These are phyloP conservation scores for Alternaria metachromatica DNA, from an alignment of 2,329 filamentous ascomycete species.

Conservation along the genomic window DNA sequence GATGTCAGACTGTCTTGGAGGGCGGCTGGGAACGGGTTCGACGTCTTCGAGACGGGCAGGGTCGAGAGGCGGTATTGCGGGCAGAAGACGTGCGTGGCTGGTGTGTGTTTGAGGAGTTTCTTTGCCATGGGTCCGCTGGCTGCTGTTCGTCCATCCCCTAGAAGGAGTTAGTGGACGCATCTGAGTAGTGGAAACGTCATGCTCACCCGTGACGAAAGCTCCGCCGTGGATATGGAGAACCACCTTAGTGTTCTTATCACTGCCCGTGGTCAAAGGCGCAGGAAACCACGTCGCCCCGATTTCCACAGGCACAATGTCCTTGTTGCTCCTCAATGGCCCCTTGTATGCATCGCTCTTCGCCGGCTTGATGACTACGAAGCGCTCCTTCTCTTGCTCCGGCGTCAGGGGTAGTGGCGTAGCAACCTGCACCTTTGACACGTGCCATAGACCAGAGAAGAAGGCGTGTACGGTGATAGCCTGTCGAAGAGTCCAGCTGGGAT, in stretches of 20 bases:
- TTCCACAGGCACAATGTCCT: conserved; percentile 44
- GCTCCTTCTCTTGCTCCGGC: conserved; percentile 48
- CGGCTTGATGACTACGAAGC: conserved; percentile 45
- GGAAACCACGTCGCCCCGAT: conserved; percentile 56
- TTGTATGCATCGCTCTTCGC: conserved; percentile 30
- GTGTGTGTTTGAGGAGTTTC: conserved; percentile 47
- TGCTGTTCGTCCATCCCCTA: conserved; percentile 45
- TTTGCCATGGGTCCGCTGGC: conserved; percentile 40
- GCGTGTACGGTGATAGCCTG: conserved; percentile 49
- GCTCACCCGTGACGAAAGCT: conserved; percentile 52
- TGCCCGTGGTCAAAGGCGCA: conserved; percentile 19
- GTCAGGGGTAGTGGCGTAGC: conserved; percentile 42
- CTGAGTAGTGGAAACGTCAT: too few relatives aligned
- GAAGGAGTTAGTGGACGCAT: too few relatives aligned
- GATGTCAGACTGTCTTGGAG: conserved; percentile 58
- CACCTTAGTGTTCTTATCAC: conserved; percentile 37
- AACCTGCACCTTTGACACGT: conserved; percentile 37
- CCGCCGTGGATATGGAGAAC: conserved; percentile 60
- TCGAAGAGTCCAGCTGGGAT: conserved; percentile 49
- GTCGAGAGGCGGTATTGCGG: conserved; percentile 59
- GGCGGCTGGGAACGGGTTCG: conserved; percentile 59
- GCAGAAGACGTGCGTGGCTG: conserved; percentile 50
- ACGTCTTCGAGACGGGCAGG: conserved; percentile 42
- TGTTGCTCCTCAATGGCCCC: conserved; percentile 40
- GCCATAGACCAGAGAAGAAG: conserved; percentile 42